Evolutionary conservation across 129 eudicot species (phyloP).

Genomic region (Tagetes erecta): DNA sequence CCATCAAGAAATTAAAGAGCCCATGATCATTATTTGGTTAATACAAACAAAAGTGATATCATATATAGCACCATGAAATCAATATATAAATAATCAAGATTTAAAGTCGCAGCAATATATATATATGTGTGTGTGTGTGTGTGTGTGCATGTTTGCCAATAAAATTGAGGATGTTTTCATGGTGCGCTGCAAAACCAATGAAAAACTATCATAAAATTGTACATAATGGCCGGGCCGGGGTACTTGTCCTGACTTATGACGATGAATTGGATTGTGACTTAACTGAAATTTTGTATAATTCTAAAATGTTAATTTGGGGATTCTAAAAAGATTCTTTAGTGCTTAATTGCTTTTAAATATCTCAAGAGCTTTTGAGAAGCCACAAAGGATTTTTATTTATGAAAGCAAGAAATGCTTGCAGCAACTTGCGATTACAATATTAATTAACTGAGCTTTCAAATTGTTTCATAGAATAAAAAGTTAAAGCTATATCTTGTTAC

Average conservation of each 20-base stretch:
- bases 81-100: conserved; percentile 20
- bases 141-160: conserved; percentile 15
- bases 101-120: neutral
- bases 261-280: conserved; percentile 34
- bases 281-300: conserved; percentile 21
- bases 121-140: too few relatives aligned
- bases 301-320: neutral
- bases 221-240: neutral
- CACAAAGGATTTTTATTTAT: neutral
- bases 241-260: conserved; percentile 24
- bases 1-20: conserved; percentile 32
- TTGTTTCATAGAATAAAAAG: neutral
- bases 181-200: conserved; percentile 35
- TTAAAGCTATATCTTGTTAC: neutral
- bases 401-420: conserved; percentile 13
- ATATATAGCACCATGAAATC: conserved; percentile 18
- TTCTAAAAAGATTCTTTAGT: neutral
- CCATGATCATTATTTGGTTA: conserved; percentile 18
- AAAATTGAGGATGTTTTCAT: conserved; percentile 9
- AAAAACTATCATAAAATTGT: conserved; percentile 11
- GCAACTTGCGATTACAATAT: conserved; percentile 15
- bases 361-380: conserved; percentile 19
- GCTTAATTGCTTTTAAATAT: conserved; percentile 14
- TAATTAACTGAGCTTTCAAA: neutral
- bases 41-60: conserved; percentile 20